A percentile compares a stretch with the other conserved stretches of the same genome.
Conservation (phyloP, 2,329 filamentous ascomycete genomes). For the Microdochium bolleyi region DNA sequence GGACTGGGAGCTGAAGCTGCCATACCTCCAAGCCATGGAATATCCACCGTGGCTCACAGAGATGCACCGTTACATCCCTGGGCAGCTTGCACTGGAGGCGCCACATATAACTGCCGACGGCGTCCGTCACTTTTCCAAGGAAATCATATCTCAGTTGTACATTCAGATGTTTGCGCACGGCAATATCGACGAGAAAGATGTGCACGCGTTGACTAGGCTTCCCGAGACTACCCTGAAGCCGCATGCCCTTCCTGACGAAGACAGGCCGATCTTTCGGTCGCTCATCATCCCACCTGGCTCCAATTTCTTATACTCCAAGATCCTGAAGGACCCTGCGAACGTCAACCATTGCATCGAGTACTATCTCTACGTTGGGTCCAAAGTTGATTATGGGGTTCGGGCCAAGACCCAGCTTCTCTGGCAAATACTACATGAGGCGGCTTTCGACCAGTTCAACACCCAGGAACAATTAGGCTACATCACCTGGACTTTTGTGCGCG, state of each 20-base stretch:
- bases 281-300: slow-evolving; percentile 70
- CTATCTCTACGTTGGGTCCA: slow-evolving; percentile 61
- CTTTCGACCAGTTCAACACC: slow-evolving; percentile 88
- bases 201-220: slow-evolving; percentile 74
- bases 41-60: slow-evolving; percentile 74
- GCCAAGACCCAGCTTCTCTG: slow-evolving; percentile 76
- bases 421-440: slow-evolving; percentile 87
- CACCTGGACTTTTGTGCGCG: slow-evolving; percentile 73
- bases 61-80: slow-evolving; percentile 70
- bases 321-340: slow-evolving; percentile 77
- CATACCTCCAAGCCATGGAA: slow-evolving; percentile 80
- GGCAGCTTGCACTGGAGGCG: slow-evolving; percentile 72
- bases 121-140: slow-evolving; percentile 69
- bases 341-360: slow-evolving; percentile 84
- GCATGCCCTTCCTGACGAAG: slow-evolving; percentile 61
- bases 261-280: slow-evolving; percentile 74
- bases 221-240: slow-evolving; percentile 73
- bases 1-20: slow-evolving; percentile 82
- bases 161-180: slow-evolving; percentile 85
- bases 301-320: slow-evolving; percentile 77
- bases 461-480: slow-evolving; percentile 98
- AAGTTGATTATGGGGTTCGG: slow-evolving; percentile 59
- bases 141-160: slow-evolving; percentile 74
- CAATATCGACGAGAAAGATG: slow-evolving; percentile 91
- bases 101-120: slow-evolving; percentile 66